Evolutionary conservation across 768 basidiomycete genomes (phyloP).

Genomic region (Termitomyces heimii): DNA sequence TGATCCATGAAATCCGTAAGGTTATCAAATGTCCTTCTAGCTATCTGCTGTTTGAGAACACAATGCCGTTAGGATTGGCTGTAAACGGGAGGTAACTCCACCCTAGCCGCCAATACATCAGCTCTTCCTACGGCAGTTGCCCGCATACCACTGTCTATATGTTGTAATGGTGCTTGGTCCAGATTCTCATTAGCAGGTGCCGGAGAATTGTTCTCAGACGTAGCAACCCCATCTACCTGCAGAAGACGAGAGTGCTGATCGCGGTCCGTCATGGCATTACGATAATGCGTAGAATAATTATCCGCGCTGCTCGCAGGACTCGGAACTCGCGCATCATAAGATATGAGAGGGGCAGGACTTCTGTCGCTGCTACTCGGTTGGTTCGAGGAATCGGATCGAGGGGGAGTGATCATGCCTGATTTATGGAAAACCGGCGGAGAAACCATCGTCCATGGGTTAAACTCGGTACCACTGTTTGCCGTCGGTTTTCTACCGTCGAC

Average conservation of each 20-base stretch:
- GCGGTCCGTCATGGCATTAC: neutral
- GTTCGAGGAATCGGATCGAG: slow-evolving; percentile 3
- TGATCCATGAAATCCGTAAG: neutral
- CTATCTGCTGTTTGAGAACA: neutral
- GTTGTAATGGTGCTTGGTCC: neutral
- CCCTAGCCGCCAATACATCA: neutral
- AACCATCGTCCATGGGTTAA: neutral
- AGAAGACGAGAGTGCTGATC: neutral
- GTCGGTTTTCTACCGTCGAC: neutral
- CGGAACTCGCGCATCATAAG: slow-evolving; percentile 1
- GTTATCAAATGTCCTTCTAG: neutral
- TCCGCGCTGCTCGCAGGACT: neutral
- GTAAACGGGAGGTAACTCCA: slow-evolving; percentile 7
- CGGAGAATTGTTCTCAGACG: neutral
- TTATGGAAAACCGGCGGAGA: slow-evolving; percentile 5
- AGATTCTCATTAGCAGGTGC: neutral
- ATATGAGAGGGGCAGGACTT: neutral
- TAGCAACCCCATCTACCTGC: neutral
- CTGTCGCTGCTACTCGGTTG: slow-evolving; percentile 5
- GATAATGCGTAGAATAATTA: neutral
- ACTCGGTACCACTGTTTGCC: neutral
- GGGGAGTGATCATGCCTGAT: neutral
- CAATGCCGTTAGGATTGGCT: slow-evolving; percentile 1
- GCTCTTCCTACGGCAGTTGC: neutral
- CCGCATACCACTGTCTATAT: slow-evolving; percentile 3